A percentile compares a stretch with the other conserved stretches of the same genome.
Evolutionary conservation across 2,329 filamentous ascomycete species (phyloP).

Genomic region (Dactylellina parvicollis): DNA sequence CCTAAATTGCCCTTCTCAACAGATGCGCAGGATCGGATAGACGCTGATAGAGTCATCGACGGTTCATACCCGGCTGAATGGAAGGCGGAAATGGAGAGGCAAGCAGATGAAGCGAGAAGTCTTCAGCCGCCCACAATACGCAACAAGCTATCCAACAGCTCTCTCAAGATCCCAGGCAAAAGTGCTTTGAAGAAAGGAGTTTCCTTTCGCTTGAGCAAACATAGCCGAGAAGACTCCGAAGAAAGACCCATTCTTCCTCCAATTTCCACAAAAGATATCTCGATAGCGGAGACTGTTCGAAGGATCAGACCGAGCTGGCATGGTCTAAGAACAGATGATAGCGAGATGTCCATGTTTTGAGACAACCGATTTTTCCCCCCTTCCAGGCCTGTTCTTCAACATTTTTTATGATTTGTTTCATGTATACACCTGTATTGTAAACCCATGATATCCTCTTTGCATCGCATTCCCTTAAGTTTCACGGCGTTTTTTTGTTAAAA

Average conservation of each 20-base stretch:
- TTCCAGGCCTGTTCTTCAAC: neutral
- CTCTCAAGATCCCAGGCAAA: slow-evolving; percentile 2
- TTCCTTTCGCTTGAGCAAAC: slow-evolving; percentile 26
- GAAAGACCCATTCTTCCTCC: slow-evolving; percentile 9
- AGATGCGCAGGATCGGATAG: slow-evolving; percentile 34
- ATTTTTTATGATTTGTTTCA: neutral
- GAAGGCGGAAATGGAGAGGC: slow-evolving; percentile 42
- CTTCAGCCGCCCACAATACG: slow-evolving; percentile 1
- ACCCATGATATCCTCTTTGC: neutral
- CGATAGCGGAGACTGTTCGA: slow-evolving; percentile 18
- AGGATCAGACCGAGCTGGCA: slow-evolving; percentile 35
- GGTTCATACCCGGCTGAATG: slow-evolving; percentile 43
- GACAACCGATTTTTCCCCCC: neutral
- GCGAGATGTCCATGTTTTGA: slow-evolving; percentile 40
- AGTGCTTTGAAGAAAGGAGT: slow-evolving; percentile 20
- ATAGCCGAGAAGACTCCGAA: slow-evolving; percentile 17
- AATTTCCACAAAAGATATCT: slow-evolving; percentile 9
- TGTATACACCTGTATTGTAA: neutral
- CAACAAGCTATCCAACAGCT: slow-evolving; percentile 4
- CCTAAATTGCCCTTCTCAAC: slow-evolving; percentile 22
- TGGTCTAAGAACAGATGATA: slow-evolving; percentile 18
- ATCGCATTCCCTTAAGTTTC: neutral
- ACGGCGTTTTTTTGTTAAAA: neutral
- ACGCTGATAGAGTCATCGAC: slow-evolving; percentile 30
- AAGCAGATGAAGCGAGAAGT: slow-evolving; percentile 16